Percentiles rank a stretch among this genome's conserved stretches.
phyloP scores from a whole-genome alignment of 768 basidiomycete species.

The Trametes coccinea region DNA sequence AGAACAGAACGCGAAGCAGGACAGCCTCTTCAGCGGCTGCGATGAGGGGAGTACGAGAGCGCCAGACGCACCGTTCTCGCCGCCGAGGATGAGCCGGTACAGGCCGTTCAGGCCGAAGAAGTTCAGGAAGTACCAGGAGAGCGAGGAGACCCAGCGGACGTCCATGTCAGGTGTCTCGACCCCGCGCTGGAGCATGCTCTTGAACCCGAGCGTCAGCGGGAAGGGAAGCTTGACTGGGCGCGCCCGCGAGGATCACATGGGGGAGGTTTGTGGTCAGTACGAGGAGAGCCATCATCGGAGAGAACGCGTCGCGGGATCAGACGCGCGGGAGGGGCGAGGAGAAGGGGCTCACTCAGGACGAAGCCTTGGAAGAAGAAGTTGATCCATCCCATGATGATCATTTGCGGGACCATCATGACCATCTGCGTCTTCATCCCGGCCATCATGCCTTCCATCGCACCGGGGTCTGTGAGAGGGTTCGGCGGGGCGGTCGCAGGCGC shows the following conservation, averaged over 20 bases:
- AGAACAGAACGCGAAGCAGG: conserved; percentile 20
- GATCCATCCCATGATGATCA: conserved; percentile 99
- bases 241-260: conserved; percentile 4
- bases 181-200: conserved; percentile 95
- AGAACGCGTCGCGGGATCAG: conserved; percentile 8
- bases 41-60: not conserved
- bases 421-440: conserved; percentile 98
- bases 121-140: conserved; percentile 99
- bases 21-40: conserved; percentile 17
- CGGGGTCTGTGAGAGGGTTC: conserved; percentile 87
- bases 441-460: conserved; percentile 98
- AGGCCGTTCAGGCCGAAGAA: conserved; percentile 96
- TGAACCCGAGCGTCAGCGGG: conserved; percentile 95
- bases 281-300: not conserved
- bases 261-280: not conserved
- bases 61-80: conserved; percentile 72
- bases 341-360: conserved; percentile 78
- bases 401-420: conserved; percentile 98
- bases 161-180: conserved; percentile 96
- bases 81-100: conserved; percentile 90
- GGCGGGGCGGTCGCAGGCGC: conserved; percentile 53
- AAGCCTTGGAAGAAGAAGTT: conserved; percentile 99
- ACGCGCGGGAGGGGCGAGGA: conserved; percentile 2
- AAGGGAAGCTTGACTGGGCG: conserved; percentile 89
- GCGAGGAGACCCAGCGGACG: conserved; percentile 97